Evolutionary conservation across 495 filamentous ascomycete species (phyloP), one percentile per base, ranked within the genome.

Genomic region (Daldinia concentrica): DNA sequence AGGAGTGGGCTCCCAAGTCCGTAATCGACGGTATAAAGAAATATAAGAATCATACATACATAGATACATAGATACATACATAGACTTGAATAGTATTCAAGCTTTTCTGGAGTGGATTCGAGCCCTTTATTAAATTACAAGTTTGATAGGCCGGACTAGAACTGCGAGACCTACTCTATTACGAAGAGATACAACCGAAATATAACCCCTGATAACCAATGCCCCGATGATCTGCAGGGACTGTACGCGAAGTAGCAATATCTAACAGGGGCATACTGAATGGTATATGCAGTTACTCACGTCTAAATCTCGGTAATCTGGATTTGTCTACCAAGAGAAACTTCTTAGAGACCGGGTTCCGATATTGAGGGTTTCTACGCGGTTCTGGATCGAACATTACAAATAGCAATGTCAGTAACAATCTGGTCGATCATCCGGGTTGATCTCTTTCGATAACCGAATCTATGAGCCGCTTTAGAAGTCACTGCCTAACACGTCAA

Each of bases 291-390:
- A 39, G 19, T n/a, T 15, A 1, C 12, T 60, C 56, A 11, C 52
- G 26, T 55, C 43, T 61, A 51, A 37, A 66, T 62, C 51, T 62
- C 68, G 62, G 58, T 17, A 62, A 62, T 66, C 62, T 66, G 15
- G 1, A 30, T 54, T 48, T 24, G 19, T 15, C 43, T 22, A 24
- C 19, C 7, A 22, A 24, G 43, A 48, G 19, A 22, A 48, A 24
- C 19, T 48, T 48, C 19, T 9, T 4, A 48, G 17, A 48, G 17
- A 22, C 43, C 9, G 19, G 43, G 8, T 12, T 12, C 3, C 19
- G 43, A 24, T 48, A 24, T 48, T 4, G 9, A 48, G 6, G 3
- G 8, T 12, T 11, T 48, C 2, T 48, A 12, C 9, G 9, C 17
- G 22, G 43, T 24, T 48, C 19, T 24, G 19, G 43, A 24, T 48